A percentile compares a stretch with the other conserved stretches of the same genome.
Evolutionary conservation across 345 rosid species (phyloP).

Genomic region (Arabidopsis thaliana): DNA sequence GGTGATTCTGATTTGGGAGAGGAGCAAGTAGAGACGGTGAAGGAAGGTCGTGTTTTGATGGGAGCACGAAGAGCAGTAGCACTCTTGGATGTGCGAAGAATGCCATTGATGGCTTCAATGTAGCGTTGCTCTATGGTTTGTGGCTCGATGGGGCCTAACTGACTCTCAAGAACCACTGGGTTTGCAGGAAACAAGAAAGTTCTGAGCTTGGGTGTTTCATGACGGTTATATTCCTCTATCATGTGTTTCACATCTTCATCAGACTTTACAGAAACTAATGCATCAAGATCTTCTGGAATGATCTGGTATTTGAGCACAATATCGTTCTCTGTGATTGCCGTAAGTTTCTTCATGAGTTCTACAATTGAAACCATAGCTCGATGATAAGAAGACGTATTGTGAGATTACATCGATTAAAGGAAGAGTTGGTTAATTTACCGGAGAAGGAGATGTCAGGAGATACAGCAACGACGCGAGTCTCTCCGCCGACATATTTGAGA

Average conservation of each 20-base stretch:
- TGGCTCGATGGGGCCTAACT: constrained; percentile 43
- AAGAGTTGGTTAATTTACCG: constrained; percentile 47
- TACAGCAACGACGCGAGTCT: constrained; percentile 81
- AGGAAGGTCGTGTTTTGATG: constrained; percentile 44
- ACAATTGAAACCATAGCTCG: constrained; percentile 6
- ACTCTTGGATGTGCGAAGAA: constrained; percentile 37
- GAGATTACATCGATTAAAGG: neutral
- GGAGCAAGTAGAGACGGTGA: constrained; percentile 65
- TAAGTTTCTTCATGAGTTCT: constrained; percentile 82
- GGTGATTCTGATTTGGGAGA: constrained; percentile 71
- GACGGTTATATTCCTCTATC: constrained; percentile 75
- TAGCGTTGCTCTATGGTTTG: constrained; percentile 67
- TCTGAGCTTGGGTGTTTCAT: constrained; percentile 60
- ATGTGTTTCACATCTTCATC: constrained; percentile 86
- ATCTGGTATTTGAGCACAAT: constrained; percentile 73
- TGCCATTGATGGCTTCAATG: constrained; percentile 82
- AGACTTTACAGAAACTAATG: constrained; percentile 69
- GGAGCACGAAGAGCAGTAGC: constrained; percentile 39
- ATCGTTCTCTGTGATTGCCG: constrained; percentile 55
- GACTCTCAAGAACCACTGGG: constrained; percentile 53
- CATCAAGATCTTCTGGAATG: constrained; percentile 75
- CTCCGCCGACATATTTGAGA: constrained; percentile 92
- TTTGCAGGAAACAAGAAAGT: constrained; percentile 71
- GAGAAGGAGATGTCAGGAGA: constrained; percentile 59
- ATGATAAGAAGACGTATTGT: neutral